Evolutionary conservation across 106 monocot genomes (phyloP), one percentile per base, ranked within the genome.

Genomic region (Phalaenopsis equestris): DNA sequence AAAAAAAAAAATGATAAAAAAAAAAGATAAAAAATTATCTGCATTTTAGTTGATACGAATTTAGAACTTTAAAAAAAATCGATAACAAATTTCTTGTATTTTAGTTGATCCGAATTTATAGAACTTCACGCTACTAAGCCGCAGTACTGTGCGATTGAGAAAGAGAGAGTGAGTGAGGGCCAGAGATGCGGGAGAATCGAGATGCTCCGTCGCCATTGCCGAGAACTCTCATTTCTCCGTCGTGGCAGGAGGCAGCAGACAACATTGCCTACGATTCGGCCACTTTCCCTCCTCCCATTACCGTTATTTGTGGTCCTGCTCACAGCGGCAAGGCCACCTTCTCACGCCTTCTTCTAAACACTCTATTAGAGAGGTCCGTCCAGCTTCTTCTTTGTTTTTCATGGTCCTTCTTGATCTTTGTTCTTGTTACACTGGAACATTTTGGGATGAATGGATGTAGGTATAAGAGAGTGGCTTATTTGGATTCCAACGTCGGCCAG

Each of bases 401-500:
- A 68, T 8, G 38, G 0, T 70, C 70, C 70, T 12, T 12, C 15
- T 21, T 61, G 8, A 14, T 70, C 39, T 37, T 36, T 39, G 11
- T 70, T 39, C 70, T 2, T 16, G 38, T 15, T 70, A 4, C 70
- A 39, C 39, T 70, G 5, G 38, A 39, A 39, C 2, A 2, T 37
- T 39, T 55, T 79, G 55, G 11, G 47, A 9, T 23, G 8, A 57
- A 64, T 82, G 65, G 30, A 55, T 73, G 56, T 42, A 96, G 96
- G 88, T 90, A 90, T 73, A 82, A 88, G 84, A 89, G 72, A 38
- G 93, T 96, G 36, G 89, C 81, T 11, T 93, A 87, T 83, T 80
- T 96, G 77, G 90, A 96, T 67, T 86, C 93, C 4, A 93, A 96
- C 84, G 87, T 96, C 9, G 96, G 93, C 1, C 96, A 96, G 83